These are phyloP conservation scores for Sarcocystis neurona DNA, from an alignment of 169 alveolate genomes.

Conservation along the genomic window DNA sequence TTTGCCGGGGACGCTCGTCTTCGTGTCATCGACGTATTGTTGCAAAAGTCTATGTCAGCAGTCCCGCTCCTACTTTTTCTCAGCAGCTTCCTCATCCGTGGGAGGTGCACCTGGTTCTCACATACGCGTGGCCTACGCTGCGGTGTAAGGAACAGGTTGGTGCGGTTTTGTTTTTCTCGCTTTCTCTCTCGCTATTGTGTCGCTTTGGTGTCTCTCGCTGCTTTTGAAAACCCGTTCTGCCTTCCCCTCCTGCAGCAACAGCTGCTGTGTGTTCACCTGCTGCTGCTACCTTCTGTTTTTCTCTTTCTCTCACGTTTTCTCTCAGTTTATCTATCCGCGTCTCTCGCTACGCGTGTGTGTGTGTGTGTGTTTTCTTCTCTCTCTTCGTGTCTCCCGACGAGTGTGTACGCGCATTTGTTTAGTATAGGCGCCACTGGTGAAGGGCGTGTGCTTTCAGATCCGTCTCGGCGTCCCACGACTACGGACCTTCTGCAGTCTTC, in stretches of 20 bases:
- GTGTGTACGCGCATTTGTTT: neutral
- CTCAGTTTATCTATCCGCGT: neutral
- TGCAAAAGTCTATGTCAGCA: too few species aligned
- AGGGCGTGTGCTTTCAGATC: slow-evolving; percentile 21
- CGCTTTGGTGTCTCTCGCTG: neutral
- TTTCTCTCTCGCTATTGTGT: neutral
- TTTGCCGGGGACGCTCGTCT: too few species aligned
- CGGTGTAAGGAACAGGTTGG: neutral
- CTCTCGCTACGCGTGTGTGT: neutral
- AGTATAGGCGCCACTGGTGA: neutral
- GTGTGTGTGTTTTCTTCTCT: neutral
- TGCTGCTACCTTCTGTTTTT: neutral
- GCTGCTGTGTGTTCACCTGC: too few species aligned
- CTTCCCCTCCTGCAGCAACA: too few species aligned
- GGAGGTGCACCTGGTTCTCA: too few species aligned
- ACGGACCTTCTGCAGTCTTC: slow-evolving; percentile 17
- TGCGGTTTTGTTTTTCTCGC: neutral
- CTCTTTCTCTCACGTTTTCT: neutral
- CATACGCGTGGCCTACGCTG: neutral
- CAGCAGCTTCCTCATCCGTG: too few species aligned
- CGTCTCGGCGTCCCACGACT: slow-evolving; percentile 33
- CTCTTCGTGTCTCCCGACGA: neutral
- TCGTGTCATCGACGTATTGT: too few species aligned
- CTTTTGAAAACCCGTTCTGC: too few species aligned
- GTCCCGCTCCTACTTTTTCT: too few species aligned